Base-by-base conservation (phyloP, 2,329 filamentous ascomycete species). In the Phaeosphaeria sp. region DNA sequence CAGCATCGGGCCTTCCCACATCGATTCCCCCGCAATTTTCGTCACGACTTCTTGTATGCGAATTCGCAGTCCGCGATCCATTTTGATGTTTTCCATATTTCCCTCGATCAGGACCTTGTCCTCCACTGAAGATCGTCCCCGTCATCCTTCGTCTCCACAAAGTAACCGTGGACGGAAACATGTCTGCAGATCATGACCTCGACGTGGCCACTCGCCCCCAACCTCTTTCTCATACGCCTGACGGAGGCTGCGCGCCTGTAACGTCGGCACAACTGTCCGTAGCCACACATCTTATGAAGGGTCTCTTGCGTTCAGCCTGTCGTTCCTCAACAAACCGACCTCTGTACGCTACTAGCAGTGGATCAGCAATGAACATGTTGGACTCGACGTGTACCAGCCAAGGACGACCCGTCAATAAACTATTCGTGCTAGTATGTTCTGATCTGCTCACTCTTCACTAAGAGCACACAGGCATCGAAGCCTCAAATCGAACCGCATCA, bases 121-220 rank as follows among this genome's bases (percentile, higher is more conserved):
- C 44, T 22, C 44, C 44, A 25, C 44, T 46, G 13, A 20, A 13
- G 17, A 25, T 46, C 22, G n/a, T 43, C 44, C 21, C 18, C 21
- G 21, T 23, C 44, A 46, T 46, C 44, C 44, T 46, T 46, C 21
- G 44, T 51, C 18, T 30, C n/a, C 25, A 43, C 30, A 20, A 18
- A 46, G 27, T 27, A 18, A 21, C 44, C 30, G 6, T 46, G 17
- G 9, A 46, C 2, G 13, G 44, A n/a, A 25, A 17, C 22, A 23
- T 7, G 15, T 50, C 41, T 50, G 52, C 46, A 44, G 52, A 55
- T 55, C 52, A 55, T 55, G 47, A 50, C 52, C 52, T 44, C 23
- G 13, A 23, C 18, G 21, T 44, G 42, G 18, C 42, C 18, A 20
- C 42, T 21, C 15, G 18, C 5, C 42, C 42, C 18, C 30, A 36